These are phyloP conservation scores for Biancaea sappan DNA, from an alignment of 306 rosid species.

Conservation along the genomic window DNA sequence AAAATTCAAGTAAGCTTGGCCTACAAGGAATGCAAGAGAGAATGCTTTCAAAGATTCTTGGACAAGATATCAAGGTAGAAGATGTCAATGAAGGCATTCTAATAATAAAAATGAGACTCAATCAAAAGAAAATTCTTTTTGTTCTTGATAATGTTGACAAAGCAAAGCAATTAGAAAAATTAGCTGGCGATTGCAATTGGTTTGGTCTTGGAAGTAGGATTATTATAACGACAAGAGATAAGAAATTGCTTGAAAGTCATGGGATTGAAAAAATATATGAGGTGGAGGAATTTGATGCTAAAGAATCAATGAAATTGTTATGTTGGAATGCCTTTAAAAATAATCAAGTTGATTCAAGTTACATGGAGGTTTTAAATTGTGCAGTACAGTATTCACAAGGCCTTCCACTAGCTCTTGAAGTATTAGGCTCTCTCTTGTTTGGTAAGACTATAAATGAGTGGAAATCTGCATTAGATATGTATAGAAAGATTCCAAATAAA, in stretches of 20 bases:
- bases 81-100: not conserved
- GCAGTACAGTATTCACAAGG: not conserved
- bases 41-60: not conserved
- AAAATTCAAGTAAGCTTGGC: no score
- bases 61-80: not conserved
- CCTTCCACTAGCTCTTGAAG: no score
- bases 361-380: not conserved
- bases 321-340: not conserved
- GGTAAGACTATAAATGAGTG: not conserved
- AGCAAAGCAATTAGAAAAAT: no score
- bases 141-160: no score
- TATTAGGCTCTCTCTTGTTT: not conserved
- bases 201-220: no score
- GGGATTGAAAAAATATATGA: no score
- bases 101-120: not conserved
- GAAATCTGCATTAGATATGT: not conserved
- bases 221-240: no score
- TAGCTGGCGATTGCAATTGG: no score
- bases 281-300: no score
- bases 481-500: not conserved
- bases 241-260: no score
- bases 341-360: not conserved
- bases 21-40: not conserved
- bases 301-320: no score
- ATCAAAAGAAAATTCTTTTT: no score